Conservation (phyloP, 176 grass and related monocot genomes). For the Cymbopogon citratus region DNA sequence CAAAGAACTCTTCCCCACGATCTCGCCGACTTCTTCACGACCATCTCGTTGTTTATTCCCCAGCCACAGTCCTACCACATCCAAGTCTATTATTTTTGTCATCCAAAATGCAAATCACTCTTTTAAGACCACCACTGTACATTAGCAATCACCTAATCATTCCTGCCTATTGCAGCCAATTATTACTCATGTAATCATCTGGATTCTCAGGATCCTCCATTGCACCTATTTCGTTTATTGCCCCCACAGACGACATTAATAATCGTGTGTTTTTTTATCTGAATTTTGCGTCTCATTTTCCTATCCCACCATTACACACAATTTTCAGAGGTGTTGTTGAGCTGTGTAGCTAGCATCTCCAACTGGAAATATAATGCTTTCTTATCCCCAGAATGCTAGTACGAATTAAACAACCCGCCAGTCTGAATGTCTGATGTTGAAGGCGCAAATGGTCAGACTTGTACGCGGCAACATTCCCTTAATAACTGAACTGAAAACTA, state of each 20-base stretch:
- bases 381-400: not conserved
- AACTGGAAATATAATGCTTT: slow-evolving; percentile 30
- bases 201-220: slow-evolving; percentile 11
- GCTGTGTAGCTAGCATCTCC: slow-evolving; percentile 28
- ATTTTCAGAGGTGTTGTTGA: slow-evolving; percentile 20
- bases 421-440: slow-evolving; percentile 8
- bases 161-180: not conserved
- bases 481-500: slow-evolving; percentile 22
- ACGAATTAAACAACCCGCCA: slow-evolving; percentile 16
- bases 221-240: not conserved
- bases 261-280: not conserved
- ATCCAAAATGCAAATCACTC: slow-evolving; percentile 11
- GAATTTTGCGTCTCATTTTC: slow-evolving; percentile 21
- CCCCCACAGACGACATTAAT: slow-evolving; percentile 8
- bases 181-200: slow-evolving; percentile 4
- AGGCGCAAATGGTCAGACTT: slow-evolving; percentile 38
- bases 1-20: slow-evolving; percentile 47
- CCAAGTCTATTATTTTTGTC: slow-evolving; percentile 10
- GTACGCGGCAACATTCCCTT: slow-evolving; percentile 36
- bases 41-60: slow-evolving; percentile 13
- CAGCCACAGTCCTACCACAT: slow-evolving; percentile 37
- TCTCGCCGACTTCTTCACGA: slow-evolving; percentile 42
- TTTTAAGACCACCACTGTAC: slow-evolving; percentile 15
- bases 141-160: slow-evolving; percentile 33
- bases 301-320: not conserved